Conservation (phyloP, 129 eudicot species). For the Pseudognaphalium luteoalbum region DNA sequence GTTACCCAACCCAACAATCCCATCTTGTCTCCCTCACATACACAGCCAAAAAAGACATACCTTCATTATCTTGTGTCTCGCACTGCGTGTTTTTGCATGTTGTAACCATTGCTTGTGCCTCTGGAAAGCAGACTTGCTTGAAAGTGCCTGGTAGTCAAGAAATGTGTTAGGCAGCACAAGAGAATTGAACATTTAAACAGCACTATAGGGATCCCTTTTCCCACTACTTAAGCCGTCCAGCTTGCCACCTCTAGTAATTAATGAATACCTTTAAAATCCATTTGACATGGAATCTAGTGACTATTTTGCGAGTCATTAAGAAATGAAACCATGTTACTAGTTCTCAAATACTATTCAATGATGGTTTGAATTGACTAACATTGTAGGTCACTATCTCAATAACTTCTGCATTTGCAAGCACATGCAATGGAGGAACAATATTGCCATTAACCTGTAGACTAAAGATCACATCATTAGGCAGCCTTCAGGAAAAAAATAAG, state of each 20-base stretch:
- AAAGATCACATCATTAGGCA: conserved; percentile 12
- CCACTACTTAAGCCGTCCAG: not conserved
- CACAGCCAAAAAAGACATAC: conserved; percentile 41
- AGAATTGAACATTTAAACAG: not conserved
- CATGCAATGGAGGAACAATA: conserved; percentile 80
- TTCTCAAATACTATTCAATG: not conserved
- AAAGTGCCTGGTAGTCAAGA: conserved; percentile 56
- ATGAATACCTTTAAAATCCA: not conserved
- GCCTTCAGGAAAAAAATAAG: not conserved
- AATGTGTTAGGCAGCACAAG: conserved; percentile 4
- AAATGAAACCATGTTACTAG: conserved; percentile 18
- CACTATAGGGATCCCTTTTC: not conserved
- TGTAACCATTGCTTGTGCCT: conserved; percentile 92
- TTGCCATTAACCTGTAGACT: conserved; percentile 87
- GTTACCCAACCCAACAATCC: not conserved
- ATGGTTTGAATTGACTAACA: conserved; percentile 51
- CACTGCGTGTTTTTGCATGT: conserved; percentile 96
- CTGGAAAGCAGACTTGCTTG: conserved; percentile 80
- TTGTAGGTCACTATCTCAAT: conserved; percentile 84
- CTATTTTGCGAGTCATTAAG: not conserved
- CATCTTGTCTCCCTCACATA: not conserved
- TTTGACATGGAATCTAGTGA: not conserved
- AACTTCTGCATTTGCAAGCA: conserved; percentile 95
- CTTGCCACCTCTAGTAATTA: too few relatives aligned
- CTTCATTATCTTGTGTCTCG: conserved; percentile 90